Conservation (phyloP, 495 filamentous ascomycete species). For the Hypoxylon subgilvum region DNA sequence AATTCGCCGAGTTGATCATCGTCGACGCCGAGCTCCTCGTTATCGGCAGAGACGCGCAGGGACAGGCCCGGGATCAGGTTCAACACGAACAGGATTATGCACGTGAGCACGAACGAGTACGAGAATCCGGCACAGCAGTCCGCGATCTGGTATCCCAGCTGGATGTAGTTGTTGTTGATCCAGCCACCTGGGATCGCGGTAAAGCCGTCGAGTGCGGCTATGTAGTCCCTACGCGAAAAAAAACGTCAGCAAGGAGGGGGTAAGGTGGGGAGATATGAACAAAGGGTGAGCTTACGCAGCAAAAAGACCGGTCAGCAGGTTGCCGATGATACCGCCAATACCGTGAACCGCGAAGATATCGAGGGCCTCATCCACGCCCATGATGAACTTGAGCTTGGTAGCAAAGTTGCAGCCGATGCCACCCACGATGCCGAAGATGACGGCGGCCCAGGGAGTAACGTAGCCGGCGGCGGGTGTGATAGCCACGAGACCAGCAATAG, state of each 20-base stretch:
- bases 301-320: conserved; percentile 78
- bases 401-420: conserved; percentile 90
- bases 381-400: conserved; percentile 86
- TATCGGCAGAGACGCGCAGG: conserved; percentile 73
- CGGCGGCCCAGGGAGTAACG: conserved; percentile 87
- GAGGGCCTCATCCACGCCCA: conserved; percentile 76
- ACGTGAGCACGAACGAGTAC: conserved; percentile 80
- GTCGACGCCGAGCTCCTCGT: conserved; percentile 79
- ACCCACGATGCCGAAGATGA: conserved; percentile 83
- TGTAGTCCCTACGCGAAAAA: conserved; percentile 73
- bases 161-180: conserved; percentile 78
- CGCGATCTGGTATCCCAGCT: conserved; percentile 78
- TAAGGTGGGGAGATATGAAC: neutral
- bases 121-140: conserved; percentile 74
- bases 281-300: conserved; percentile 64
- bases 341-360: conserved; percentile 84
- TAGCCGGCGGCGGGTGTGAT: conserved; percentile 88
- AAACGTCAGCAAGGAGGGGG: neutral
- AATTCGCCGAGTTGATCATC: conserved; percentile 85
- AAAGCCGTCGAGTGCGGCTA: conserved; percentile 75
- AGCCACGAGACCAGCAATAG: conserved; percentile 87
- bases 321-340: conserved; percentile 77
- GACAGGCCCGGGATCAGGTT: conserved; percentile 76
- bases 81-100: conserved; percentile 76
- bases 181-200: conserved; percentile 70